Conservation (phyloP, 2,329 filamentous ascomycete species). For the Cercospora zeina region DNA sequence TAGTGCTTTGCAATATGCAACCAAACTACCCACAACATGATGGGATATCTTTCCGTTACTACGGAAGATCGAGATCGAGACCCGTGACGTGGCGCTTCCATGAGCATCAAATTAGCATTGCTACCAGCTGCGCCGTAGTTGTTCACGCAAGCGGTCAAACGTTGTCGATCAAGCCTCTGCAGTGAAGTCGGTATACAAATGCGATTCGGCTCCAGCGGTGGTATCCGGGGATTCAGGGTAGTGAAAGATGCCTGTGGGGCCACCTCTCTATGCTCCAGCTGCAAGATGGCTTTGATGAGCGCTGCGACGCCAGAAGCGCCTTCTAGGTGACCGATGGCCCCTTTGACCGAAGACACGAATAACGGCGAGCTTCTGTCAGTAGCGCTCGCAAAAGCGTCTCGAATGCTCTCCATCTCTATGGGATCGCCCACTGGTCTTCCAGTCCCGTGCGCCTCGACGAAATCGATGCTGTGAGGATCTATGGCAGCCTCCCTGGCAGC, state of each 20-base stretch:
- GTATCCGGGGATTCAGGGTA: constrained; percentile 21
- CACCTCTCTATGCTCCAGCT: constrained; percentile 39
- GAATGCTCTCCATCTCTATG: constrained; percentile 18
- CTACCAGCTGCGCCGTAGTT: constrained; percentile 45
- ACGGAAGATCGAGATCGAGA: neutral
- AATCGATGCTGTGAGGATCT: constrained; percentile 11
- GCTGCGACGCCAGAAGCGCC: constrained; percentile 38
- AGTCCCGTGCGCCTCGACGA: constrained; percentile 25
- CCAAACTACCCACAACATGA: constrained; percentile 6
- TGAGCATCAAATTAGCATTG: constrained; percentile 32
- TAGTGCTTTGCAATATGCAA: constrained; percentile 7
- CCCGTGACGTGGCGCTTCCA: constrained; percentile 2
- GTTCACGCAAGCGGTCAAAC: constrained; percentile 35
- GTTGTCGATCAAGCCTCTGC: constrained; percentile 8
- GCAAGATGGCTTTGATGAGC: constrained; percentile 42
- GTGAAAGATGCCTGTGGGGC: constrained; percentile 33
- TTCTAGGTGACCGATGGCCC: constrained; percentile 43
- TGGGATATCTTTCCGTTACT: constrained; percentile 1
- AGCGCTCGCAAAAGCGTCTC: constrained; percentile 1
- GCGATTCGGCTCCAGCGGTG: neutral
- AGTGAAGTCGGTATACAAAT: constrained; percentile 12
- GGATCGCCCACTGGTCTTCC: constrained; percentile 24
- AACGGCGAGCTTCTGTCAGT: constrained; percentile 20
- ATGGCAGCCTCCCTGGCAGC: constrained; percentile 20
- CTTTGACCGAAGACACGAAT: constrained; percentile 39